Percentiles rank a stretch among this genome's conserved stretches.
Conservation (phyloP, 2,329 filamentous ascomycete genomes). For the Albophoma yamanashiensis region DNA sequence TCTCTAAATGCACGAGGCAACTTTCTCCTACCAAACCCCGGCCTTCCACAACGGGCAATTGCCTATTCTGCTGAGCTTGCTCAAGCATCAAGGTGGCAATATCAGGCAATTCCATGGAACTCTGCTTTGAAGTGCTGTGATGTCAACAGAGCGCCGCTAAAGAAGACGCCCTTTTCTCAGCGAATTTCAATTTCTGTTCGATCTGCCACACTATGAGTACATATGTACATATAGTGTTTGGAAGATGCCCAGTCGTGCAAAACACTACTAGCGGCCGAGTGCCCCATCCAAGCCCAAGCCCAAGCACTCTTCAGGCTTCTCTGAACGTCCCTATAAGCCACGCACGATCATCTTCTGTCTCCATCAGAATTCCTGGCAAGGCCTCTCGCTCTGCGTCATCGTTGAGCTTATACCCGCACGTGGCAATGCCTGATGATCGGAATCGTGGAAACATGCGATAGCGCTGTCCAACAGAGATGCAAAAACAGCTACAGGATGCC, state of each 20-base stretch:
- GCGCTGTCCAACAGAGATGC: constrained; percentile 46
- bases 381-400: constrained; percentile 34
- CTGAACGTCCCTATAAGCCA: constrained; percentile 40
- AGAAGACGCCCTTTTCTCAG: no score
- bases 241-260: no score
- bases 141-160: no score
- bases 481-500: constrained; percentile 36
- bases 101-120: background rate
- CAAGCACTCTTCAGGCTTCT: constrained; percentile 36
- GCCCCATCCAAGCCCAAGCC: constrained; percentile 27
- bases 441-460: constrained; percentile 43
- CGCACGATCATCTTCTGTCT: constrained; percentile 38
- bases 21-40: background rate
- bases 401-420: constrained; percentile 37
- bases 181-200: no score
- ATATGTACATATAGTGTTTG: no score
- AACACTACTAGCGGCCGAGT: background rate
- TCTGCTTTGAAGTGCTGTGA: background rate
- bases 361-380: constrained; percentile 32
- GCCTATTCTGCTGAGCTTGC: background rate
- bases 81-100: background rate
- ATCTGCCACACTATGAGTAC: no score
- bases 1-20: background rate
- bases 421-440: constrained; percentile 44
- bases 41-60: background rate